Conservation (phyloP, 208 protist genomes). For the Crithidia sp. region DNA sequence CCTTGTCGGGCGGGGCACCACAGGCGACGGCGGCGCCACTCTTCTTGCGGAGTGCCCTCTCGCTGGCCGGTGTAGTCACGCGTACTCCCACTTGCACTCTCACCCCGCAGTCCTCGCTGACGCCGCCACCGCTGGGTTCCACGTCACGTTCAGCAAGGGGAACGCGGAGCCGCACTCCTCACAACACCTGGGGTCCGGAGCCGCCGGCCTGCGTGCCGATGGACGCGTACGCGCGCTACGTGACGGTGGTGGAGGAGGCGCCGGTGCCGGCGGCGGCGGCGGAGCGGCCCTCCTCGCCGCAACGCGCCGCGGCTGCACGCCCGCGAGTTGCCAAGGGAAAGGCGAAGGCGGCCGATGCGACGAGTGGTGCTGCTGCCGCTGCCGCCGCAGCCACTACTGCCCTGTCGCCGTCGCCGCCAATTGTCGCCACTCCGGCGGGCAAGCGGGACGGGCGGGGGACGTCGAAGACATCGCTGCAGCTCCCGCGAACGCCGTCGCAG, state of each 20-base stretch:
- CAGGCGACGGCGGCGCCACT: conserved; percentile 3
- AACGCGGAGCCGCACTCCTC: background rate
- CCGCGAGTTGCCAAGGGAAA: background rate
- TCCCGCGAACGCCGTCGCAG: background rate
- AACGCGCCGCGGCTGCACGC: background rate
- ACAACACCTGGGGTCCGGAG: conserved; percentile 4
- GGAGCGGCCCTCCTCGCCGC: background rate
- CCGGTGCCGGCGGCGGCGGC: conserved; percentile 4
- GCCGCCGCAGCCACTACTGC: background rate
- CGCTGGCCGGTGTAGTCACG: conserved; percentile 25
- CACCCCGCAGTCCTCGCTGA: conserved; percentile 27
- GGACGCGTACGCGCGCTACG: conserved; percentile 68
- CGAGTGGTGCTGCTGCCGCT: background rate
- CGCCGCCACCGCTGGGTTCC: conserved; percentile 13
- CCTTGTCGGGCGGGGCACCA: background rate
- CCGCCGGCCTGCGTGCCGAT: conserved; percentile 50
- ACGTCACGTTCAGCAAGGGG: background rate
- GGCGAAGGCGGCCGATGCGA: background rate
- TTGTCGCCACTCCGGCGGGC: background rate
- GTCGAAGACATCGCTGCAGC: conserved; percentile 11
- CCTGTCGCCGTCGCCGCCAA: conserved; percentile 6
- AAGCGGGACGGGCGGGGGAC: conserved; percentile 2
- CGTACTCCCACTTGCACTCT: conserved; percentile 21
- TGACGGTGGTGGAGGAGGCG: conserved; percentile 41
- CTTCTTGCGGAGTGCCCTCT: conserved; percentile 35